phyloP scores from a whole-genome alignment of 2,329 filamentous ascomycete genomes.

The Epichloe elymi region DNA sequence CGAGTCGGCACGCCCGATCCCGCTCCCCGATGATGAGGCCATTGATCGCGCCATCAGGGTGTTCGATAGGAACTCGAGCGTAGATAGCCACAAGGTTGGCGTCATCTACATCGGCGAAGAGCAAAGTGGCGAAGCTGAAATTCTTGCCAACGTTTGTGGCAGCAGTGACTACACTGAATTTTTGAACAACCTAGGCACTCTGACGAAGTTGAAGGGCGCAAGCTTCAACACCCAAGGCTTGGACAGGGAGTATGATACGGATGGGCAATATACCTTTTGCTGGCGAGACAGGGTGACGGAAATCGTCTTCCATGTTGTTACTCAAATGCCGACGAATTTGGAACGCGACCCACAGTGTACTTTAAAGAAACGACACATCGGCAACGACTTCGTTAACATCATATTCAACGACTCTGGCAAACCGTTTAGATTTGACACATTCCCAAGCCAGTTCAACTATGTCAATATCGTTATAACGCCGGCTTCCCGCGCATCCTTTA shows the following conservation, averaged over 20 bases:
- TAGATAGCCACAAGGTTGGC: constrained; percentile 92
- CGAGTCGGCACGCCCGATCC: constrained; percentile 55
- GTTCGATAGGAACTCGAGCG: constrained; percentile 78
- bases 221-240: constrained; percentile 89
- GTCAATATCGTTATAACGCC: constrained; percentile 95
- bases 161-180: constrained; percentile 83
- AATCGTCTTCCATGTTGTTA: constrained; percentile 89
- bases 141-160: constrained; percentile 74
- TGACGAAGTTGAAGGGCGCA: constrained; percentile 68
- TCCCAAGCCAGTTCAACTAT: constrained; percentile 90
- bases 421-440: constrained; percentile 79
- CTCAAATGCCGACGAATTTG: constrained; percentile 88
- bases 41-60: constrained; percentile 61
- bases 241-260: constrained; percentile 61
- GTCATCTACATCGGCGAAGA: constrained; percentile 86
- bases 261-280: constrained; percentile 80
- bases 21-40: constrained; percentile 57
- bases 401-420: constrained; percentile 95
- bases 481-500: constrained; percentile 64
- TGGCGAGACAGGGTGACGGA: constrained; percentile 94
- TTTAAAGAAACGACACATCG: constrained; percentile 87
- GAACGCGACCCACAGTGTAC: constrained; percentile 63
- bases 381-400: constrained; percentile 96
- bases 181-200: constrained; percentile 65
- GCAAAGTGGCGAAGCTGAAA: constrained; percentile 70